phyloP scores from a whole-genome alignment of 495 filamentous ascomycete species.

The Penicillium ucsense region DNA sequence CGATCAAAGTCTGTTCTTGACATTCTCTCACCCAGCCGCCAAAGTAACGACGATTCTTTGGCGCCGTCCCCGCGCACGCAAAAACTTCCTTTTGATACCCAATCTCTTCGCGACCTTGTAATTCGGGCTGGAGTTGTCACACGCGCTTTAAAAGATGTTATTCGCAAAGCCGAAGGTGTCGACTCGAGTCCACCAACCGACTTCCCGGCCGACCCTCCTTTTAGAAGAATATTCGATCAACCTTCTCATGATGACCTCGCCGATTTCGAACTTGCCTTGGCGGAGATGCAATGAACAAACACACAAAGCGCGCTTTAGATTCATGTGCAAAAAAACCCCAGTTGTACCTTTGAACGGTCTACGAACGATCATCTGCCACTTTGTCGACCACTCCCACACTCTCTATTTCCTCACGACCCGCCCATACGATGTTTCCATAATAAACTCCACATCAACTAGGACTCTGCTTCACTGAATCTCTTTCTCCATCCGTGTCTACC shows the following conservation, averaged over 20 bases:
- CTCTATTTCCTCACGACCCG: too few species aligned
- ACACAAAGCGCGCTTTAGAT: not conserved
- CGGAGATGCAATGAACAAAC: constrained; percentile 16
- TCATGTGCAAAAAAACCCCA: not conserved
- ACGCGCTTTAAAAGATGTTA: constrained; percentile 61
- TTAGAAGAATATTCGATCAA: constrained; percentile 38
- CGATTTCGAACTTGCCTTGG: constrained; percentile 22
- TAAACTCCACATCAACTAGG: too few species aligned
- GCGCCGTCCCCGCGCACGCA: constrained; percentile 42
- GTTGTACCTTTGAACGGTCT: too few species aligned
- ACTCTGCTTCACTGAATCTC: too few species aligned
- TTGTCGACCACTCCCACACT: too few species aligned
- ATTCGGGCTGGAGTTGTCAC: constrained; percentile 70
- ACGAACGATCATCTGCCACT: too few species aligned
- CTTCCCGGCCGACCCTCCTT: constrained; percentile 29
- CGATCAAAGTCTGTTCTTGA: constrained; percentile 76
- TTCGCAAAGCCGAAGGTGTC: constrained; percentile 70
- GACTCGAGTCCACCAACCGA: constrained; percentile 45
- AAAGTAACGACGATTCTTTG: constrained; percentile 38
- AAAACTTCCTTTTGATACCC: constrained; percentile 87
- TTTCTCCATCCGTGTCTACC: too few species aligned
- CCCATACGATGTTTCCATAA: too few species aligned
- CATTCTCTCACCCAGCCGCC: constrained; percentile 62
- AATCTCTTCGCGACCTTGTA: constrained; percentile 77
- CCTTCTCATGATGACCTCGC: constrained; percentile 25